These are phyloP conservation scores for Corchorus capsularis DNA, from an alignment of 345 rosid species.

Conservation along the genomic window DNA sequence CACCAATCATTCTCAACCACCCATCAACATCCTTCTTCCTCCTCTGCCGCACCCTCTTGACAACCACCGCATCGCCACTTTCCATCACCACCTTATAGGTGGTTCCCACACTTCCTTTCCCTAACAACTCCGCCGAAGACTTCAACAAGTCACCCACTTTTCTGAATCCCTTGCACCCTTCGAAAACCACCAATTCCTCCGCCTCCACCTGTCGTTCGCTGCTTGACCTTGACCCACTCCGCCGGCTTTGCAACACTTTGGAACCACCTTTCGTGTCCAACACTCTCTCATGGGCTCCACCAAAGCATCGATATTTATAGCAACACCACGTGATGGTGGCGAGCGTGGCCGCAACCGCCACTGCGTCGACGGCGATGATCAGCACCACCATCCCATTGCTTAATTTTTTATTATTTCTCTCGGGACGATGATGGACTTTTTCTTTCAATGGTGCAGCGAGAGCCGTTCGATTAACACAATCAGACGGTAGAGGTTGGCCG, in stretches of 20 bases:
- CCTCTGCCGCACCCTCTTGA: conserved; percentile 20
- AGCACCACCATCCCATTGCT: not conserved
- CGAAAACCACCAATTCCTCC: conserved; percentile 18
- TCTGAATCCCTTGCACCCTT: conserved; percentile 15
- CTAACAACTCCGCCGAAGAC: conserved; percentile 16
- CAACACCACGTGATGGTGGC: conserved; percentile 11
- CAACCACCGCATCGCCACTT: conserved; percentile 8
- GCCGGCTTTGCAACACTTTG: conserved; percentile 6
- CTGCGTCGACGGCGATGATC: conserved; percentile 17
- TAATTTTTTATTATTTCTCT: not conserved
- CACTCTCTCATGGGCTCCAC: not conserved
- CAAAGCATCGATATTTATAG: not conserved
- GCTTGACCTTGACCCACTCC: not conserved
- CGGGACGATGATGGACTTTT: conserved; percentile 2
- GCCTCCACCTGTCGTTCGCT: not conserved
- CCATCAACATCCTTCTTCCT: conserved; percentile 16
- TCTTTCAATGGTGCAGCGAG: not conserved
- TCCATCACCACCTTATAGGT: conserved; percentile 14
- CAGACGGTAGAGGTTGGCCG: conserved; percentile 3
- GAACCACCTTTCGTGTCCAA: not conserved
- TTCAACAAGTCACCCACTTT: conserved; percentile 21
- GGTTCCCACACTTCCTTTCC: conserved; percentile 20
- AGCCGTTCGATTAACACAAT: conserved; percentile 15
- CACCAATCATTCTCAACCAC: conserved; percentile 15
- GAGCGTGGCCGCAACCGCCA: conserved; percentile 3